Base-by-base conservation (phyloP, 192 early-diverging fungal species). In the Dissophora globulifera region DNA sequence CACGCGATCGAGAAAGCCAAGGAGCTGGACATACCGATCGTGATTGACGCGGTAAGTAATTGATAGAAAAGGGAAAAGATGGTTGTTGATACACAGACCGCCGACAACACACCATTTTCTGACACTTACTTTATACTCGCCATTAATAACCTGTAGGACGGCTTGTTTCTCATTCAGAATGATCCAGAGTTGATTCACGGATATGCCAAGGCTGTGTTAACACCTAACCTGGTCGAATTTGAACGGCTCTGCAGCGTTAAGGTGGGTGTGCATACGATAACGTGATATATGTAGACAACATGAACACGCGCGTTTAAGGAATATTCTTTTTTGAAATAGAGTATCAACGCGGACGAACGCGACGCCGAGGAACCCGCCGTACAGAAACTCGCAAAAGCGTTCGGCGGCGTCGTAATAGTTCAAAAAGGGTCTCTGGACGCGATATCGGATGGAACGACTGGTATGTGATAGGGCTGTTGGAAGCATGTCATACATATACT, bases 171-270 rank as follows among this genome's bases (percentile, higher is more conserved):
- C 0, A 80, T 98, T 15, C 87, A 91, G 59, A 74, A 89, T 7
- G 51, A 88, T 4, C 94, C 95, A 0, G 86, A 85, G 0, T 33
- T 95, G 19, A 72, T 99, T 13, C 55, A 85, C 27, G 91, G 90
- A 2, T 97, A 96, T 68, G 40, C 47, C 8, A 81, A 86, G 11
- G 90, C 89, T 2, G 86, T 98, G 12, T 56, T 98, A 47, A 97
- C 96, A 4, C 96, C 95, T 5, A 98, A 98, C 74, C 66, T 89
- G 13, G 90, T 88, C 22, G 96, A 98, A 80, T 97, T 96, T 65
- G 79, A 72, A 16, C 79, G 93, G 0, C 84, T 97, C 17, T 93
- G 91, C 80, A 82, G 88, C 20, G 70, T 81, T 4, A 86, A 69
- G 72, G 83, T 72, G 64, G 71, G 50, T 3, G 4, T n/a, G n/a